Base-by-base conservation (phyloP, 2,329 filamentous ascomycete species). In the Epichloe brachyelytri region DNA sequence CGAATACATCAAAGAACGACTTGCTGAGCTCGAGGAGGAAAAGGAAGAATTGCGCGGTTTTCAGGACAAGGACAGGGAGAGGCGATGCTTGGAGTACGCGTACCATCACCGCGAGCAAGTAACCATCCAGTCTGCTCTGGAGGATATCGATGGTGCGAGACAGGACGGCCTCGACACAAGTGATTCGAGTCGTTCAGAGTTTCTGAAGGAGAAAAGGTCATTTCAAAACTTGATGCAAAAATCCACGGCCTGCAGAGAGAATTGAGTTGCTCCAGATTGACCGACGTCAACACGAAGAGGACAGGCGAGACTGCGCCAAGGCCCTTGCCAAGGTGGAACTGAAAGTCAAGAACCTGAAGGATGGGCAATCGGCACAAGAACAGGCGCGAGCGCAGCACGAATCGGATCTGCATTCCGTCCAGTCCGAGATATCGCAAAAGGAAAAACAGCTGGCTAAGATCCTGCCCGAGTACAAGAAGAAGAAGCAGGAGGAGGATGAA, bases 41-140 rank as follows among this genome's bases (percentile, higher is more conserved):
- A 97, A 97, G 66, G 89, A 96, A 62, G 94, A 98, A 67, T 75
- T 98, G 39, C 82, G 89, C 44, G 89, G 84, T 7, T 98, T 90
- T 64, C 93, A 97, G 66, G 89, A 95, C 54, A 95, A 94, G 65
- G 93, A 98, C 60, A 83, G 86, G 52, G 90, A 98, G 67, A 82
- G 89, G 53, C 78, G 90, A 57, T 96, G 90, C 64, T 75, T 98
- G 44, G 88, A 97, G 66, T 97, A 97, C 64, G 93, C 90, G 0
- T 90, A 95, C 60, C 89, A 95, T 67, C 84, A 93, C 58, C 84
- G 88, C 55, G 88, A 96, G 61, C 89, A 97, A 63, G 78, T 84
- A 17, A 84, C 86, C 20, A 82, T 95, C 37, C 76, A 85, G 53
- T 79, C 82, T 43, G 81, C 85, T 3, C 77, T 98, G 17, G 87